A percentile compares a stretch with the other conserved stretches of the same genome.
Conservation (phyloP, 2,329 filamentous ascomycete genomes). For the Beauveria caledonica region DNA sequence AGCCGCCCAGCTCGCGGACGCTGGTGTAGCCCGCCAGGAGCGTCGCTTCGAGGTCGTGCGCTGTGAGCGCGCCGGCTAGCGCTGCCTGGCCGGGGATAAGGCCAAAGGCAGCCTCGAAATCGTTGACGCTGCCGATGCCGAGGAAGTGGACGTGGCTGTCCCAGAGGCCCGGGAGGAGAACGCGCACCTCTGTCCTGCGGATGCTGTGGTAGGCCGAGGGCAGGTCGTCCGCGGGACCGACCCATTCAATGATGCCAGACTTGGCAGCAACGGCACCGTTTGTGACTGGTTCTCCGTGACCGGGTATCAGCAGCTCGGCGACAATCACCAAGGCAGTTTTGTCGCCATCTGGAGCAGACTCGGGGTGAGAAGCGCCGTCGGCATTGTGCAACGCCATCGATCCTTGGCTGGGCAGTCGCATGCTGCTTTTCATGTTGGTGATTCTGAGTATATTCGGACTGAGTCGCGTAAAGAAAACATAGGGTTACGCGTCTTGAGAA, state of each 20-base stretch:
- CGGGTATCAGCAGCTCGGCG: slow-evolving; percentile 37
- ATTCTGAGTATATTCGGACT: not conserved
- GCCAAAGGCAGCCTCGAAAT: slow-evolving; percentile 16
- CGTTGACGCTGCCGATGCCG: slow-evolving; percentile 16
- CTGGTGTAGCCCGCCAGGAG: slow-evolving; percentile 41
- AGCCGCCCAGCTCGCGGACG: slow-evolving; percentile 38
- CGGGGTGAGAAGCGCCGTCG: not conserved
- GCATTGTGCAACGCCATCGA: not conserved
- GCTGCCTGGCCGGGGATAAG: slow-evolving; percentile 18
- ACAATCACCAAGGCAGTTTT: slow-evolving; percentile 14
- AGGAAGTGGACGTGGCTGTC: slow-evolving; percentile 40
- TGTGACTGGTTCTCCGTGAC: slow-evolving; percentile 33
- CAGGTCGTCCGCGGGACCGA: slow-evolving; percentile 23
- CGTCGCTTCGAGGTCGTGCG: slow-evolving; percentile 31
- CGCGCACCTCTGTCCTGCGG: slow-evolving; percentile 26
- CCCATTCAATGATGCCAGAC: slow-evolving; percentile 31
- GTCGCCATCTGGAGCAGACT: not conserved
- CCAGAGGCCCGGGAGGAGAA: slow-evolving; percentile 42
- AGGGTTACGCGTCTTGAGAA: not conserved
- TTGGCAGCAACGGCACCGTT: slow-evolving; percentile 31
- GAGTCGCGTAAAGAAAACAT: not conserved
- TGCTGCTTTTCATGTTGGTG: not conserved
- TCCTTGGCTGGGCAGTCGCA: not conserved
- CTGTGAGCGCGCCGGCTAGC: slow-evolving; percentile 32
- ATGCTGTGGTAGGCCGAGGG: slow-evolving; percentile 25